These are phyloP conservation scores for Theobroma grandiflorum DNA, from an alignment of 441 rosid species.

Conservation along the genomic window DNA sequence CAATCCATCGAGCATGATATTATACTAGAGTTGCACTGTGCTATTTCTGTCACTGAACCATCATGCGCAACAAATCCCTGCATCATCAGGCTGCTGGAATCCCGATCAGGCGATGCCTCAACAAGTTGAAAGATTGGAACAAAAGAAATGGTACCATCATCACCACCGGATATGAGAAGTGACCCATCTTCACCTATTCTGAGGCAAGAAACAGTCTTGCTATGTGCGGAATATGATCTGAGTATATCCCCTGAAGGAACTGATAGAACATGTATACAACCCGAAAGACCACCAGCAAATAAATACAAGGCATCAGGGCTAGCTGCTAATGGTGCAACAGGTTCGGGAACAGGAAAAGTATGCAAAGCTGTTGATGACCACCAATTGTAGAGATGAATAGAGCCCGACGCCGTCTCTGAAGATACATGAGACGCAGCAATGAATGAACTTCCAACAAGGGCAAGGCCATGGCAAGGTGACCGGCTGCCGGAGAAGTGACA, in stretches of 20 bases:
- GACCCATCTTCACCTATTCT: slow-evolving; percentile 44
- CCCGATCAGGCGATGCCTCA: slow-evolving; percentile 22
- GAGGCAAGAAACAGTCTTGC: slow-evolving; percentile 50
- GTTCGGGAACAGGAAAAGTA: slow-evolving; percentile 51
- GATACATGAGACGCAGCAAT: slow-evolving; percentile 58
- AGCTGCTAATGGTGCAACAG: slow-evolving; percentile 52
- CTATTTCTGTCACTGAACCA: slow-evolving; percentile 47
- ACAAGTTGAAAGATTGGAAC: slow-evolving; percentile 46
- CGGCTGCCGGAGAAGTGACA: slow-evolving; percentile 48
- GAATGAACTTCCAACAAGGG: slow-evolving; percentile 40
- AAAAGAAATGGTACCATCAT: slow-evolving; percentile 43
- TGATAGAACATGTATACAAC: slow-evolving; percentile 37
- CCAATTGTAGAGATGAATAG: slow-evolving; percentile 56
- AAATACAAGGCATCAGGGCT: slow-evolving; percentile 44
- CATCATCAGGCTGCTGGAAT: slow-evolving; percentile 5
- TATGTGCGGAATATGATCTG: slow-evolving; percentile 44
- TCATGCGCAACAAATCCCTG: slow-evolving; percentile 46
- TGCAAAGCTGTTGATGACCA: slow-evolving; percentile 51
- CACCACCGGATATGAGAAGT: slow-evolving; percentile 52
- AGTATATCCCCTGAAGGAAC: slow-evolving; percentile 48
- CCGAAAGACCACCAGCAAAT: slow-evolving; percentile 56
- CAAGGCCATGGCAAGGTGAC: slow-evolving; percentile 54
- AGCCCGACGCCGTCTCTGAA: slow-evolving; percentile 42
- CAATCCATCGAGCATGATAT: slow-evolving; percentile 50
- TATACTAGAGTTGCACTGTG: slow-evolving; percentile 24